Evolutionary conservation across 768 basidiomycete species (phyloP).

Genomic region (Trametes sanguinea): DNA sequence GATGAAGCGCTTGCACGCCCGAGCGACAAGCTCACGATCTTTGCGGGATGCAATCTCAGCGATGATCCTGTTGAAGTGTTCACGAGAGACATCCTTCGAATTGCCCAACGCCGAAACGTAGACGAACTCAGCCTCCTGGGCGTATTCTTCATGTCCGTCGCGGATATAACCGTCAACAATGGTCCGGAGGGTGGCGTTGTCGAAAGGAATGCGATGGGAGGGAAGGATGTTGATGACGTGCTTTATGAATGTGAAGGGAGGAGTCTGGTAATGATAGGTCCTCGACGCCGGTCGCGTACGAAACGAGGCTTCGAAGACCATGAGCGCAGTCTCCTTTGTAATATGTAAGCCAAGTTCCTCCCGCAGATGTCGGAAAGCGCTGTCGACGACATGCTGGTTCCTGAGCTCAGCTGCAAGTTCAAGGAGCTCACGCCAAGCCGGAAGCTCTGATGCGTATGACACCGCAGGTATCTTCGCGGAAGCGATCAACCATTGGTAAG

Average conservation of each 20-base stretch:
- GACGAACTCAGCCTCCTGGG: constrained; percentile 17
- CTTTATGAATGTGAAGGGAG: constrained; percentile 14
- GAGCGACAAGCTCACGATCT: not conserved
- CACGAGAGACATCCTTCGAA: not conserved
- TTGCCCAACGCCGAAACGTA: constrained; percentile 8
- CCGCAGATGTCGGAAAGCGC: not conserved
- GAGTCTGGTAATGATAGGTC: constrained; percentile 4
- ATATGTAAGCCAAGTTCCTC: not conserved
- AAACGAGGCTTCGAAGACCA: constrained; percentile 6
- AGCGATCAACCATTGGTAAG: constrained; percentile 48
- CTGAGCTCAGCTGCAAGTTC: not conserved
- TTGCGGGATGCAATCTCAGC: not conserved
- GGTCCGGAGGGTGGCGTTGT: constrained; percentile 14
- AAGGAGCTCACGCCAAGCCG: not conserved
- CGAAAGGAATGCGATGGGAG: constrained; percentile 17
- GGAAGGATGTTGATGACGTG: not conserved
- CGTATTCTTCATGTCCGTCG: constrained; percentile 11
- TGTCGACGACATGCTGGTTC: not conserved
- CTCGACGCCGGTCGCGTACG: not conserved
- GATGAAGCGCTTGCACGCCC: not conserved
- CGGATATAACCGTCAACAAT: constrained; percentile 25
- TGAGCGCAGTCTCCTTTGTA: not conserved
- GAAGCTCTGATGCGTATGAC: not conserved
- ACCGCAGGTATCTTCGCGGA: not conserved
- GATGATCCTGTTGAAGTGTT: not conserved